phyloP scores from a whole-genome alignment of 495 filamentous ascomycete species.

The Aspergillus olivimuriae region DNA sequence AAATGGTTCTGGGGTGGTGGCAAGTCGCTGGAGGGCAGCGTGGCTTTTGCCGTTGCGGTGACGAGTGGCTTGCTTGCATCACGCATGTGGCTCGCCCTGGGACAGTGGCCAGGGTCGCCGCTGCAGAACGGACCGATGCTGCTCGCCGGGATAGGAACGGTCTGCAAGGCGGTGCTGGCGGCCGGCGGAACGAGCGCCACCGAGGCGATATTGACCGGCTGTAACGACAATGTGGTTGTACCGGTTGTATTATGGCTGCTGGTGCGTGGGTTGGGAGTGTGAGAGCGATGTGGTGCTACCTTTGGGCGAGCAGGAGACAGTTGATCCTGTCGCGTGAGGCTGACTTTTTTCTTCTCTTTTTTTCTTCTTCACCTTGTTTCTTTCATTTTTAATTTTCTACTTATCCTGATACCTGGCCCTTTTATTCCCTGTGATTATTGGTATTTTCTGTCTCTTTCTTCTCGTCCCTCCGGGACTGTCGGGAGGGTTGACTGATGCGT shows the following conservation, averaged over 20 bases:
- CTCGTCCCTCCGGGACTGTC: no score
- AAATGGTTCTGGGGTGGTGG: slow-evolving; percentile 98
- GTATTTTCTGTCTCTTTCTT: background rate
- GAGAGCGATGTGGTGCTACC: slow-evolving; percentile 18
- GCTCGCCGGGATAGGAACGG: slow-evolving; percentile 36
- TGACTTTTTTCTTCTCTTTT: slow-evolving; percentile 1
- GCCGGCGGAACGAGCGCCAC: slow-evolving; percentile 81
- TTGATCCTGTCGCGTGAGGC: background rate
- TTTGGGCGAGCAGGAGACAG: background rate
- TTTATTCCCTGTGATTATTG: background rate
- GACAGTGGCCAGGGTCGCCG: slow-evolving; percentile 54
- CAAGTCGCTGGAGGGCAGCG: slow-evolving; percentile 87
- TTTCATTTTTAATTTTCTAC: slow-evolving; percentile 1
- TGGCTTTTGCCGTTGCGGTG: slow-evolving; percentile 79
- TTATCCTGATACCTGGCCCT: background rate
- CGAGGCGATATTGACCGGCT: slow-evolving; percentile 91
- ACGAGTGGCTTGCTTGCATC: slow-evolving; percentile 64
- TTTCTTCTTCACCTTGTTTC: background rate
- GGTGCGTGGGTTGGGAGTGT: slow-evolving; percentile 71
- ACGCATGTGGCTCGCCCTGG: slow-evolving; percentile 66
- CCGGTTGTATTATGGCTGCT: slow-evolving; percentile 91
- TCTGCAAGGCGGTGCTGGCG: slow-evolving; percentile 58
- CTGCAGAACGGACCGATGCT: slow-evolving; percentile 15
- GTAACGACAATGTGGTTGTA: slow-evolving; percentile 98
- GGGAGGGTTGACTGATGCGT: no score